phyloP scores from a whole-genome alignment of 2,329 filamentous ascomycete genomes.

The Lasiodiplodia sp. region DNA sequence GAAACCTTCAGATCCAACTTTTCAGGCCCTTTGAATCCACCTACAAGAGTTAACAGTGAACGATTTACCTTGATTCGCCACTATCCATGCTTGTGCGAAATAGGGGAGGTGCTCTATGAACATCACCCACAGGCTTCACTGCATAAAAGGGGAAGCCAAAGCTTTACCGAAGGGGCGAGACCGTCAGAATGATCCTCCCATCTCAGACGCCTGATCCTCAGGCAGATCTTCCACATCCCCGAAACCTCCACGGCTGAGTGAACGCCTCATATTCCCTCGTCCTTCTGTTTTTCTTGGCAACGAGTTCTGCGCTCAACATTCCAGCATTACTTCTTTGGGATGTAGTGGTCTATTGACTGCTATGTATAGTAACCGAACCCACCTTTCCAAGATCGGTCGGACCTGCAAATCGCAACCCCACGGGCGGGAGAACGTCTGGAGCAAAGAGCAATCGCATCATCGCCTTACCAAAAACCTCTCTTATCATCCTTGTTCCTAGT shows the following conservation, averaged over 20 bases:
- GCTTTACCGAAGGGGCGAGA: background rate
- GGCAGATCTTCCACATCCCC: background rate
- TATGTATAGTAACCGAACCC: constrained; percentile 8
- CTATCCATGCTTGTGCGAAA: background rate
- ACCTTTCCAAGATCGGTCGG: background rate
- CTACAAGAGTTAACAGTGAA: background rate
- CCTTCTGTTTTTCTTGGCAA: background rate
- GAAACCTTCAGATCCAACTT: background rate
- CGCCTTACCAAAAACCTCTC: background rate
- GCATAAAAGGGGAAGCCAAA: background rate
- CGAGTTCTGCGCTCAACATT: background rate
- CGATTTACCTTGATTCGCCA: background rate
- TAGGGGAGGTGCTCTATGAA: background rate
- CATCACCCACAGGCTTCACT: background rate
- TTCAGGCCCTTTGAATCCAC: background rate
- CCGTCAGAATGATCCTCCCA: background rate
- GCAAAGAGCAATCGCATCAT: constrained; percentile 9
- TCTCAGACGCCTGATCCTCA: constrained; percentile 6
- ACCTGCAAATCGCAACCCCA: constrained; percentile 19
- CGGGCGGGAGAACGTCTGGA: background rate
- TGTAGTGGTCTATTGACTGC: constrained; percentile 11
- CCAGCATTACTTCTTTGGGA: background rate
- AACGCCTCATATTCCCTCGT: background rate
- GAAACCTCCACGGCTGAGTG: background rate
- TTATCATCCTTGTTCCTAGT: background rate